Base-by-base conservation (phyloP, 345 rosid species). In the Dimocarpus longan region DNA sequence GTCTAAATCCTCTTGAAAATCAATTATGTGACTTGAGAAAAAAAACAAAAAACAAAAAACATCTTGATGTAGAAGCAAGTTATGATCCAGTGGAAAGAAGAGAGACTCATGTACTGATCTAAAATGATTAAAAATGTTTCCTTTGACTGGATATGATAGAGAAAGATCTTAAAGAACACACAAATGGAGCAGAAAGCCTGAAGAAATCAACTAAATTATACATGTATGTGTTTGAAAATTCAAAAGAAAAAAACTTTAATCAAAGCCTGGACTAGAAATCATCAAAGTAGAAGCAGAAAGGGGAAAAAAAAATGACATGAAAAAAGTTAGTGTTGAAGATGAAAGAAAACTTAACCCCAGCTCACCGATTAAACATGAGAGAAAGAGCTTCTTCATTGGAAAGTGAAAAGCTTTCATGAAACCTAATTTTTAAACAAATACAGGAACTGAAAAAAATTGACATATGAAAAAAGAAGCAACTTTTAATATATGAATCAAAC, bases 11-110 rank as follows among this genome's bases (percentile, higher is more conserved):
- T 15, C 3, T 70, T 66, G 19, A 1, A 39, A 15, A 39, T 54
- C 18, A 54, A 67, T 11, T 26, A 26, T 54, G 22, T 85, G 75
- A 43, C 67, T 63, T 52, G n/a, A 22, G 5, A 28, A 40, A 16
- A 6, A 40, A 57, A 24, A n/a, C n/a, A n/a, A 8, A 42, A 50
- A 11, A 10, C 28, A 26, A 26, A 26, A 26, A 26, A 26, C 28
- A 26, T 15, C 8, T 59, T 70, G 40, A 65, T 50, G 77, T 39
- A 74, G 75, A 80, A 74, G 72, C 79, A 39, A 22, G 59, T 56
- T 75, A 79, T 46, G 85, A 89, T 82, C 89, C 88, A 62, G 26
- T 60, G 86, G 89, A 77, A 80, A 73, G 69, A 37, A 26, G 50
- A 70, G 75, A 74, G 70, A 72, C 71, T 68, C 83, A 54, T 40